Conservation (phyloP, 2,329 filamentous ascomycete species). For the Microcyclosporella mali region DNA sequence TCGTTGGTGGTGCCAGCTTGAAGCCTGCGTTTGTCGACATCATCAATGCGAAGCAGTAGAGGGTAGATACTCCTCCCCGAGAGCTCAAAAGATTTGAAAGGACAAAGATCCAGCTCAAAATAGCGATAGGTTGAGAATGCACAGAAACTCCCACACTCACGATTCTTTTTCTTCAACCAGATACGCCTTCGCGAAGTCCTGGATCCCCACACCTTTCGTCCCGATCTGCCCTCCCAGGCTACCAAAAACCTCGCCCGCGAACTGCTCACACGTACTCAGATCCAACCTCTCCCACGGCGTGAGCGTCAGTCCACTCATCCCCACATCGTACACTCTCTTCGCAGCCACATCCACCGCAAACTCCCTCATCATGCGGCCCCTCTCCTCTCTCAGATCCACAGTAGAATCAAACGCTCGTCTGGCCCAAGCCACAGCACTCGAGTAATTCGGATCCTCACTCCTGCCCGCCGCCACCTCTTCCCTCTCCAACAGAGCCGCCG, state of each 20-base stretch:
- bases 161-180: background rate
- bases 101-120: no score
- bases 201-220: slow-evolving; percentile 4
- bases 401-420: slow-evolving; percentile 1
- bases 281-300: slow-evolving; percentile 4
- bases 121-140: no score
- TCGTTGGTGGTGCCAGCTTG: slow-evolving; percentile 91
- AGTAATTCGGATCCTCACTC: background rate
- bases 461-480: background rate
- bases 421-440: slow-evolving; percentile 1
- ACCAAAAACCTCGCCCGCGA: slow-evolving; percentile 5
- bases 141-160: background rate
- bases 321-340: slow-evolving; percentile 6
- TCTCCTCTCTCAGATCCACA: background rate
- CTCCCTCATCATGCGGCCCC: slow-evolving; percentile 1
- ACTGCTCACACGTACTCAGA: background rate
- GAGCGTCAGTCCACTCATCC: slow-evolving; percentile 5
- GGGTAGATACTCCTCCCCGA: no score
- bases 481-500: background rate
- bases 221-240: slow-evolving; percentile 9
- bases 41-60: slow-evolving; percentile 52
- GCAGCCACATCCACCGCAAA: slow-evolving; percentile 11
- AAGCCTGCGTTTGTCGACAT: slow-evolving; percentile 85
- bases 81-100: no score
- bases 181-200: slow-evolving; percentile 4